These are phyloP conservation scores for Ceratocystis cubensis DNA, from an alignment of 2,329 filamentous ascomycete species.

Conservation along the genomic window DNA sequence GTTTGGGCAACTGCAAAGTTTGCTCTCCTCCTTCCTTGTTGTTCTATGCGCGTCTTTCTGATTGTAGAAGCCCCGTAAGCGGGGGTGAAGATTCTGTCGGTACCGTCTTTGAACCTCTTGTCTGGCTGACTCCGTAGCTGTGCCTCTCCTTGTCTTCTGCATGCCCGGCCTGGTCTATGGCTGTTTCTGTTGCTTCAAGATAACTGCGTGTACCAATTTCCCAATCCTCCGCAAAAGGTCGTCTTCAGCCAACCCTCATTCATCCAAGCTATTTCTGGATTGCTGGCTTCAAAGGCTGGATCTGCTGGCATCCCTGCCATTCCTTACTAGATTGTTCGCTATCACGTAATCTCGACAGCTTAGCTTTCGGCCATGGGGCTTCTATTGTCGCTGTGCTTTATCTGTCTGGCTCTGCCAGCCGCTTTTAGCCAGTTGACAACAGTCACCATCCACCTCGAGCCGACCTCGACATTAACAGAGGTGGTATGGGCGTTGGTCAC, in stretches of 20 bases:
- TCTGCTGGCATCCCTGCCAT: not conserved
- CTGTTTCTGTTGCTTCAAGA: not conserved
- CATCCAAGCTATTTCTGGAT: not conserved
- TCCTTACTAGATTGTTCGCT: not conserved
- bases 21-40: not conserved
- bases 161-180: not conserved
- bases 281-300: not conserved
- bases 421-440: constrained; percentile 6
- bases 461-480: constrained; percentile 2
- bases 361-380: not conserved
- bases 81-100: not conserved
- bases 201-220: not conserved
- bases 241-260: not conserved
- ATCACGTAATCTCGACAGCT: not conserved
- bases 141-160: not conserved
- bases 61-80: not conserved
- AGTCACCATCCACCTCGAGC: constrained; percentile 6
- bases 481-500: constrained; percentile 9
- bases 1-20: not conserved
- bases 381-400: not conserved
- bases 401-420: not conserved
- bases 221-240: not conserved
- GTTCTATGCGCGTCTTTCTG: not conserved
- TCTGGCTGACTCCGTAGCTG: not conserved
- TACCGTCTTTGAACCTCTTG: not conserved